Percentiles rank a stretch among this genome's conserved stretches.
phyloP scores from a whole-genome alignment of 805 yeast species.

The Grigorovia yakushimaensis region DNA sequence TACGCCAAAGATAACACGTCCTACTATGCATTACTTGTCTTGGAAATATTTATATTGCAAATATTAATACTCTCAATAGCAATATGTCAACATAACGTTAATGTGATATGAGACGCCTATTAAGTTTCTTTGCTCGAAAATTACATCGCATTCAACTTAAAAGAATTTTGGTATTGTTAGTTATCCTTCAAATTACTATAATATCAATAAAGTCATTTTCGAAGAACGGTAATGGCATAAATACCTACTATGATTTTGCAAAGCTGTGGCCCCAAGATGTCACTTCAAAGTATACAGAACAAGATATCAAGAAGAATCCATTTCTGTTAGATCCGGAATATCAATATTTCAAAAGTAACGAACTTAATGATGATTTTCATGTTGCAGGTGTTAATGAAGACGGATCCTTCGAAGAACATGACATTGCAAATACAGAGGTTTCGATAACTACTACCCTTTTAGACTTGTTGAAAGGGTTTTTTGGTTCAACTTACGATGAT shows the following conservation, averaged over 20 bases:
- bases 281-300: not conserved
- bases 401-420: too few species aligned
- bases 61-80: too few species aligned
- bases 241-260: not conserved
- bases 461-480: not conserved
- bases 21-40: too few species aligned
- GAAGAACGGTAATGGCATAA: not conserved
- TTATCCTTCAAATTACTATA: not conserved
- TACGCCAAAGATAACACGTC: not conserved
- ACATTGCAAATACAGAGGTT: not conserved
- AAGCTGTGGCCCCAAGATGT: not conserved
- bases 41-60: too few species aligned
- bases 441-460: not conserved
- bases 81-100: too few species aligned
- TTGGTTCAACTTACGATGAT: not conserved
- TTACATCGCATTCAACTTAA: not conserved
- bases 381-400: not conserved
- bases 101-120: not conserved
- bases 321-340: conserved; percentile 3
- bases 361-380: not conserved
- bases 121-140: not conserved
- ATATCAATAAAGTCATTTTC: not conserved
- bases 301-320: not conserved
- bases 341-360: conserved; percentile 1
- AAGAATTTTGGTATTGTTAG: not conserved